These are phyloP conservation scores for Ilyonectria mors-panacis DNA, from an alignment of 2,329 filamentous ascomycete genomes.

Conservation along the genomic window DNA sequence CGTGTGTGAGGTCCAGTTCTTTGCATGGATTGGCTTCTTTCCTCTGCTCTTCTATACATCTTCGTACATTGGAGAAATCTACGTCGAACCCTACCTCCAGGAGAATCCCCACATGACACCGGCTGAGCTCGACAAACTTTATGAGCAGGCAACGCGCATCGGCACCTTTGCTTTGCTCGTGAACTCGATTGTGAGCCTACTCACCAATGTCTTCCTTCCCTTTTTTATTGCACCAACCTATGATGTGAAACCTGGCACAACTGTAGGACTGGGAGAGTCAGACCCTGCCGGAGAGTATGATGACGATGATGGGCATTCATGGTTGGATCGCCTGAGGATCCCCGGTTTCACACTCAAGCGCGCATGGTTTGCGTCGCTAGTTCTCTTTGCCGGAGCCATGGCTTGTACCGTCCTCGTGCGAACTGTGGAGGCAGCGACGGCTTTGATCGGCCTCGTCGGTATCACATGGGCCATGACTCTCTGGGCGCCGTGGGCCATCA, in stretches of 20 bases:
- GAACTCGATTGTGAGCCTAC: conserved; percentile 88
- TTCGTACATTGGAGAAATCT: conserved; percentile 93
- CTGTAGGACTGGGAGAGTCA: conserved; percentile 51
- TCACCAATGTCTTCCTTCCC: conserved; percentile 86
- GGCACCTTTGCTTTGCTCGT: conserved; percentile 92
- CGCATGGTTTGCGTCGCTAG: conserved; percentile 86
- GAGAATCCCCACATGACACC: conserved; percentile 84
- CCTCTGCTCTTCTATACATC: conserved; percentile 96
- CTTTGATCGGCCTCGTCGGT: conserved; percentile 85
- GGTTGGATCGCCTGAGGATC: conserved; percentile 78
- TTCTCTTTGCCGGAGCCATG: conserved; percentile 88
- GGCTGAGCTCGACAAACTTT: conserved; percentile 82
- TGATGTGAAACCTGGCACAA: conserved; percentile 59
- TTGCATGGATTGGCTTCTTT: conserved; percentile 96
- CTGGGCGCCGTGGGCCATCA: conserved; percentile 96
- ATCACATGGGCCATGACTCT: conserved; percentile 94
- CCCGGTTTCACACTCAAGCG: conserved; percentile 88
- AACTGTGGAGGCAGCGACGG: conserved; percentile 79
- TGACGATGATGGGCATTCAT: conserved; percentile 55
- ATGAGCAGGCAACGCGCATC: conserved; percentile 87
- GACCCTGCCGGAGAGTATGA: conserved; percentile 48
- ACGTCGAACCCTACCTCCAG: conserved; percentile 85
- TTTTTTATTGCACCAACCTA: conserved; percentile 90
- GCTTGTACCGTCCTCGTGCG: conserved; percentile 85
- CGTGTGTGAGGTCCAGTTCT: conserved; percentile 87